A percentile compares a stretch with the other conserved stretches of the same genome.
These are phyloP conservation scores for Kodamaea sp. DNA, from an alignment of 1,139 yeast species.

Conservation along the genomic window DNA sequence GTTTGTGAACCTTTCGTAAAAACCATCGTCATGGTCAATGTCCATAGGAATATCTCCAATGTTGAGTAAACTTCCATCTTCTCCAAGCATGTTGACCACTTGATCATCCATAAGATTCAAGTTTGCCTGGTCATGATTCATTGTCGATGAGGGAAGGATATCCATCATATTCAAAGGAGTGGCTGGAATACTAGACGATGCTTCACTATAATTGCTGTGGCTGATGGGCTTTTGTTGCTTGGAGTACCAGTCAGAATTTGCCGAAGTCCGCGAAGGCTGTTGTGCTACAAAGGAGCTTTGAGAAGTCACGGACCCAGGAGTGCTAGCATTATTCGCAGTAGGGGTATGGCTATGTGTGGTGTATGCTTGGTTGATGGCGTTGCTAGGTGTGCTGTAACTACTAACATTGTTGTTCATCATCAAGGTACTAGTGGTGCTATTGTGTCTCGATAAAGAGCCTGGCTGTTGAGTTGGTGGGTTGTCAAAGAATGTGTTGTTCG, in stretches of 20 bases:
- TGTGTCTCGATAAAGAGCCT: constrained; percentile 13
- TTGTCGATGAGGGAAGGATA: constrained; percentile 19
- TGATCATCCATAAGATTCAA: constrained; percentile 7
- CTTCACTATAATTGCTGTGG: constrained; percentile 8
- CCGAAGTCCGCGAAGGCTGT: constrained; percentile 13
- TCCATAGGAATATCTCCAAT: constrained; percentile 10
- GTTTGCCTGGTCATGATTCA: constrained; percentile 1
- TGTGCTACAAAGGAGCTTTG: constrained; percentile 12
- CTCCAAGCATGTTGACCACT: constrained; percentile 9
- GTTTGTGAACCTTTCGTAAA: constrained; percentile 23
- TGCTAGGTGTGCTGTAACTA: constrained; percentile 1
- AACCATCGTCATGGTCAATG: constrained; percentile 18
- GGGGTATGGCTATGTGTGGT: constrained; percentile 9
- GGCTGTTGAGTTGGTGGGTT: constrained; percentile 14
- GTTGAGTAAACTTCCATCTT: constrained; percentile 4
- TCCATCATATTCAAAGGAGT: constrained; percentile 24
- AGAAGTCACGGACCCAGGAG: constrained; percentile 28
- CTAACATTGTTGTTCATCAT: constrained; percentile 5
- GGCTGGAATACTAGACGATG: constrained; percentile 15
- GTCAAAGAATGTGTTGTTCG: constrained; percentile 31
- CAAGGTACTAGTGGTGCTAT: constrained; percentile 15
- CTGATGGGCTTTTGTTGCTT: constrained; percentile 2
- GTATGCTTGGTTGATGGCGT: constrained; percentile 1
- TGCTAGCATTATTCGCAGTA: constrained; percentile 13
- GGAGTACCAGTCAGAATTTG: neutral